Evolutionary conservation across 768 basidiomycete species (phyloP), one percentile per base, ranked within the genome.

Genomic region (Trametes elegans): DNA sequence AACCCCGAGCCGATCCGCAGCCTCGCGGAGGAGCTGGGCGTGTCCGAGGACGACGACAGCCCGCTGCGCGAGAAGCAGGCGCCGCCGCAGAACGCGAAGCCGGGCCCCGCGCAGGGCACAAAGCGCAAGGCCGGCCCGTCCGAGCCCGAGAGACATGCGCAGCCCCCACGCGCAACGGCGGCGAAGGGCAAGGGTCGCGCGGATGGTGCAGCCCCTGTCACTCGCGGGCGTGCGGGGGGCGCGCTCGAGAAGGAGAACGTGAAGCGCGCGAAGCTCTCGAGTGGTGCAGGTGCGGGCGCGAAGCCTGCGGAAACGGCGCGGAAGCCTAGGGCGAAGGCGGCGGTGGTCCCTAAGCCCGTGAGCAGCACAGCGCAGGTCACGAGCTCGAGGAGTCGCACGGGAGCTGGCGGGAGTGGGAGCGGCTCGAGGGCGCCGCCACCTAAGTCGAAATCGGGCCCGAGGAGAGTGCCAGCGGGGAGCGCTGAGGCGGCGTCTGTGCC

Each of bases 381-480:
- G n/a, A 23, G 7, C 2, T 7, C 42, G 18, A 23, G 42, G n/a
- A 27, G 14, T 13, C 51, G 51, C 16, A 27, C 51, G 7, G 34
- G 26, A 18, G 8, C 32, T 4, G 13, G 41, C 8, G n/a, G 13
- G 3, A 19, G 39, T 18, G 34, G 41, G 2, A 34, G 51, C 23
- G 47, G 43, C n/a, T 21, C 16, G 24, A 35, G 57, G 45, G 48
- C 35, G 11, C 19, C 32, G 29, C 23, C 24, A 16, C 13, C 39
- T 23, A 21, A 16, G 46, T 34, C 34, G 62, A 74, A 68, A 55
- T 76, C 75, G 26, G 87, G 85, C 6, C 79, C 87, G 5, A 73
- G 87, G 61, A 74, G 87, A 53, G 86, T 90, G 23, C 83, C 78
- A 5, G 71, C 87, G n/a, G 80, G 82, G 57, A 87, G 85, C 59